Conservation (phyloP, 1,284 basidiomycete genomes). For the Sphagnurus paluster region DNA sequence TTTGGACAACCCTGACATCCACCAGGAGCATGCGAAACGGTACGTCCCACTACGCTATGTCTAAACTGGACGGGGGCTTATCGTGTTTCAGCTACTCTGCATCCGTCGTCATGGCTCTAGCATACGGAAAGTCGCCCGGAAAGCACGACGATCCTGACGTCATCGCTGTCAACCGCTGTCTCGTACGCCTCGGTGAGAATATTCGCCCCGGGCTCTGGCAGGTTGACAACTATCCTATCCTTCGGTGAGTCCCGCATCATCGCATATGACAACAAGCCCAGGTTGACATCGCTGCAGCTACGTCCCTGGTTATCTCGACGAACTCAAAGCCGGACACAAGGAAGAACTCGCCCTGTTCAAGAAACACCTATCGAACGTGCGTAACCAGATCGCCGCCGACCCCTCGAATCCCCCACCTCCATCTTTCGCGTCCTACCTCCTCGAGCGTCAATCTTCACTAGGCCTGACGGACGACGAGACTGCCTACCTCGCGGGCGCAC, state of each 20-base stretch:
- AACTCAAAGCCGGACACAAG: constrained; percentile 49
- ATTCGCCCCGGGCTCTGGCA: constrained; percentile 58
- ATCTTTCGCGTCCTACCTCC: constrained; percentile 57
- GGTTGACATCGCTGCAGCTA: constrained; percentile 30
- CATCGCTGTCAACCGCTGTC: constrained; percentile 45
- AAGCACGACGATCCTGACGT: constrained; percentile 60
- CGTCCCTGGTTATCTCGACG: constrained; percentile 57
- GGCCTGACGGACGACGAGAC: constrained; percentile 54
- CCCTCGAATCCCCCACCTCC: background rate
- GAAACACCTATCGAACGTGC: constrained; percentile 46
- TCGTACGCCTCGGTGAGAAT: constrained; percentile 48
- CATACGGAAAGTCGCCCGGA: constrained; percentile 61
- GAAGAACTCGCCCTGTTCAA: constrained; percentile 61
- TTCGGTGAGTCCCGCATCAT: constrained; percentile 35
- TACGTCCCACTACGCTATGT: constrained; percentile 22
- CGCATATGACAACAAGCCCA: background rate
- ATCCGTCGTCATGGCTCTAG: constrained; percentile 61
- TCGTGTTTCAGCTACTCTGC: constrained; percentile 52
- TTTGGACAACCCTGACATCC: constrained; percentile 44
- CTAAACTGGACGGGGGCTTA: background rate
- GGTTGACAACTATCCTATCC: constrained; percentile 58
- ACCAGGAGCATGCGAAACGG: constrained; percentile 55
- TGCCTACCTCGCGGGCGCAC: constrained; percentile 59
- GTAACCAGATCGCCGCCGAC: constrained; percentile 42
- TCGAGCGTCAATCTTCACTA: constrained; percentile 50